Evolutionary conservation across 345 rosid genomes (phyloP), one percentile per base, ranked within the genome.

Genomic region (Leavenworthia alabamica): DNA sequence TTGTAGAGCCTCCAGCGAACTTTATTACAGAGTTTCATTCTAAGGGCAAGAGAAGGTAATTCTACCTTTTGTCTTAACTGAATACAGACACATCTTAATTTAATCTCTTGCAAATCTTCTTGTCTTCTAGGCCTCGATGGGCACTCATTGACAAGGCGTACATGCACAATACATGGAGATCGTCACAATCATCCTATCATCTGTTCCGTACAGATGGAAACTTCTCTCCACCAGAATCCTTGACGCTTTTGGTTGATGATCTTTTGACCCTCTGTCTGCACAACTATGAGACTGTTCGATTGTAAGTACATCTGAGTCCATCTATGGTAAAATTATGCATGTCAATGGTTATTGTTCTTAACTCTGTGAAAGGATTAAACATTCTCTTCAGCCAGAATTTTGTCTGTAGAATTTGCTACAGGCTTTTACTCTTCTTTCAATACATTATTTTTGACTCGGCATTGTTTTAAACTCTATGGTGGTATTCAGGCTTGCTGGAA

Each of bases 121-220:
- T 65, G 68, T 53, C 37, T 70, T 76, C 45, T 78, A 93, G 99
- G 83, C 99, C 99, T 64, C 77, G 96, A 73, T 93, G 99, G 99
- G 97, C 99, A 48, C 88, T 83, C 66, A 78, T 93, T 37, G 99
- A 93, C 78, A 89, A 85, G 73, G 88, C 94, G 52, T 86, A 85
- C 79, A 87, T 89, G 99, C 99, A 93, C 78, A 80, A 67, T 71
- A 83, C 94, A 31, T 93, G 99, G 99, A 85, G 97, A 57, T 82
- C 99, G 49, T 93, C 99, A 9, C 99, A 89, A 71, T 83, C 99
- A 9, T 79, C 99, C 20, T 87, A 86, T 79, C 91, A 93, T 75
- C 83, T 82, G 63, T 93, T 73, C 75, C 96, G 97, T 29, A 78
- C 84, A 5, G 80, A 77, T 69, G 88, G 90, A 61, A 85, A 77